These are phyloP conservation scores for Zalaria obscura DNA, from an alignment of 2,329 filamentous ascomycete species.

Conservation along the genomic window DNA sequence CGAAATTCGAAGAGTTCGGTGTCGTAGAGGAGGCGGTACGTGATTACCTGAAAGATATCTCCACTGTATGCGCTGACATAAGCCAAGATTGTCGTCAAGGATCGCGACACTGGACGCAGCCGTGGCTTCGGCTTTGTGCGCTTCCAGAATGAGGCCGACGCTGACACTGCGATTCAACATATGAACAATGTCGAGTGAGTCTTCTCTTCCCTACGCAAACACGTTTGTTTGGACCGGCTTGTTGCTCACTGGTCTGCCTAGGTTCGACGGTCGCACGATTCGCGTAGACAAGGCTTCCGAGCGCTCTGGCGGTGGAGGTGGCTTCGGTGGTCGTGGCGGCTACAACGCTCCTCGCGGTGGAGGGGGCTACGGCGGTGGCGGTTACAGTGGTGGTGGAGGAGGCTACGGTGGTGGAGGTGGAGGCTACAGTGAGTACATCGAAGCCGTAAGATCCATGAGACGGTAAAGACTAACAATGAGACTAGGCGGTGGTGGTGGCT, in stretches of 20 bases:
- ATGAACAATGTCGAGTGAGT: conserved; percentile 88
- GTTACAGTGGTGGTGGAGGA: conserved; percentile 14
- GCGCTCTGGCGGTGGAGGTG: conserved; percentile 49
- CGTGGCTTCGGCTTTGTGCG: conserved; percentile 96
- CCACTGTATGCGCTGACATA: conserved; percentile 4
- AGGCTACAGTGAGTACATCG: conserved; percentile 11
- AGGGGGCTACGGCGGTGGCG: conserved; percentile 11
- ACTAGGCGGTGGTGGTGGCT: conserved; percentile 4
- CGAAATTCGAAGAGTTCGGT: conserved; percentile 89
- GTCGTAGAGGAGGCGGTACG: conserved; percentile 79
- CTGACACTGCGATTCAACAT: conserved; percentile 57
- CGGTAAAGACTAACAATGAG: conserved; percentile 5
- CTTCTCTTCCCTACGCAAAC: not conserved
- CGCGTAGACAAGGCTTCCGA: conserved; percentile 94
- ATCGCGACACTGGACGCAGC: conserved; percentile 90
- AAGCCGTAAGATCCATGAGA: not conserved
- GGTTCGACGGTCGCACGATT: conserved; percentile 87
- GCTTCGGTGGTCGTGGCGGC: conserved; percentile 31
- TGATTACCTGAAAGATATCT: not conserved
- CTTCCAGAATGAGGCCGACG: conserved; percentile 63
- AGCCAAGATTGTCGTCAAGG: conserved; percentile 82
- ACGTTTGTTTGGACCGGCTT: not conserved
- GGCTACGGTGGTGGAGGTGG: conserved; percentile 9
- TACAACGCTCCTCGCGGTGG: conserved; percentile 11
- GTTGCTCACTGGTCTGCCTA: conserved; percentile 21